Evolutionary conservation across 1,284 basidiomycete genomes (phyloP).

Genomic region (Ustilago tritici): DNA sequence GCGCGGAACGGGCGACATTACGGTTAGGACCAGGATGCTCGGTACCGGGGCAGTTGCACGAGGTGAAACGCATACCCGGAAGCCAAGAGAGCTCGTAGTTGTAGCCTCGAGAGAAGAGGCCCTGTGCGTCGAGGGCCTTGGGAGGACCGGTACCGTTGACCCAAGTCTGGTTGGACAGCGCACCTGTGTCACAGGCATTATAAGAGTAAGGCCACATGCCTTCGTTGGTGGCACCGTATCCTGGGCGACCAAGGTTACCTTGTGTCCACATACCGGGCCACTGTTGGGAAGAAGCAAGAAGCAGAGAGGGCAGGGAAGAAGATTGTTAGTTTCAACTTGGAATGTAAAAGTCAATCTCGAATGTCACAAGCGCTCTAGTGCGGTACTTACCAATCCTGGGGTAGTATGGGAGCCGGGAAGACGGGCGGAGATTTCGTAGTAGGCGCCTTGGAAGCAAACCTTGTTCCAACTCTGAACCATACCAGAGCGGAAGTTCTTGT

Average conservation of each 20-base stretch:
- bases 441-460: slow-evolving; percentile 69
- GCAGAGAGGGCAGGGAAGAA: background rate
- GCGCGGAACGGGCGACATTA: slow-evolving; percentile 64
- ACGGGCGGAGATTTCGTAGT: slow-evolving; percentile 59
- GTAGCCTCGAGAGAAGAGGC: slow-evolving; percentile 36
- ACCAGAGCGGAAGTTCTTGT: slow-evolving; percentile 66
- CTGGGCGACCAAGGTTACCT: slow-evolving; percentile 66
- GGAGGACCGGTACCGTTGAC: slow-evolving; percentile 57
- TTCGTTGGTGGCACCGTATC: slow-evolving; percentile 68
- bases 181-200: slow-evolving; percentile 68
- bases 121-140: slow-evolving; percentile 43
- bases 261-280: slow-evolving; percentile 71
- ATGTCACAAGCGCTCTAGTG: no score
- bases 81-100: slow-evolving; percentile 58
- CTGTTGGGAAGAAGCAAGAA: background rate
- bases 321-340: background rate
- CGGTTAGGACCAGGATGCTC: slow-evolving; percentile 65
- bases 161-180: slow-evolving; percentile 62
- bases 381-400: slow-evolving; percentile 25
- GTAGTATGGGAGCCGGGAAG: slow-evolving; percentile 35
- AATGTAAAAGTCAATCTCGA: background rate
- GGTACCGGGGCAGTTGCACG: slow-evolving; percentile 64
- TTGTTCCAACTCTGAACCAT: slow-evolving; percentile 70
- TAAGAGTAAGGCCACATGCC: slow-evolving; percentile 71
- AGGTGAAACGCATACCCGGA: slow-evolving; percentile 63